These are phyloP conservation scores for Leptographium flavum DNA, from an alignment of 2,329 filamentous ascomycete species.

Conservation along the genomic window DNA sequence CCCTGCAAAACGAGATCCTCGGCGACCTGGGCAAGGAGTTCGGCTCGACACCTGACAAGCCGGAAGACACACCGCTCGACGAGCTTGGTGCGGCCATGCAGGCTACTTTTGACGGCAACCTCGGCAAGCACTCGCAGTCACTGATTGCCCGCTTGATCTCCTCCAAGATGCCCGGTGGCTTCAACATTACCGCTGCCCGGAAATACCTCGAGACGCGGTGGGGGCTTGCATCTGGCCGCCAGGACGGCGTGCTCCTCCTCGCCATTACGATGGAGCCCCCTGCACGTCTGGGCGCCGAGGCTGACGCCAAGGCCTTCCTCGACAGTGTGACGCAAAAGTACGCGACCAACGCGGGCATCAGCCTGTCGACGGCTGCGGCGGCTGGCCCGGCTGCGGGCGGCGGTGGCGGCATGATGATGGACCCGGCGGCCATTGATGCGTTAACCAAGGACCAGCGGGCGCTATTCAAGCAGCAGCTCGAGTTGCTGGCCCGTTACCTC, in stretches of 20 bases:
- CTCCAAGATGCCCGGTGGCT: constrained; percentile 98
- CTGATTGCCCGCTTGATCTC: constrained; percentile 90
- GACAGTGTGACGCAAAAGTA: constrained; percentile 86
- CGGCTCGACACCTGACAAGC: constrained; percentile 93
- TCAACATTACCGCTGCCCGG: constrained; percentile 91
- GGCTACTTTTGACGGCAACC: constrained; percentile 94
- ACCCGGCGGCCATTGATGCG: constrained; percentile 90
- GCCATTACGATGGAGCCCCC: constrained; percentile 88
- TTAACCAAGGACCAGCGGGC: constrained; percentile 93
- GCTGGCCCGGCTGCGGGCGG: constrained; percentile 57
- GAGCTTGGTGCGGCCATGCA: constrained; percentile 94
- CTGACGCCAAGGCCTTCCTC: constrained; percentile 82
- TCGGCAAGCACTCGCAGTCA: constrained; percentile 91
- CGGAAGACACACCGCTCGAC: constrained; percentile 91
- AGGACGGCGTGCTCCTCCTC: constrained; percentile 79
- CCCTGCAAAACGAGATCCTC: constrained; percentile 94
- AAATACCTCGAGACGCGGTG: constrained; percentile 93
- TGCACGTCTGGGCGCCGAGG: constrained; percentile 74
- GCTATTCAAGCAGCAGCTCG: constrained; percentile 95
- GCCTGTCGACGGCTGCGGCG: constrained; percentile 59
- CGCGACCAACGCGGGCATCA: constrained; percentile 70
- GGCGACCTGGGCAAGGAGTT: constrained; percentile 98
- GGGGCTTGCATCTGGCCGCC: constrained; percentile 73
- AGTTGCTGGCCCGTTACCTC: constrained; percentile 86
- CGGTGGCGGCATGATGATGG: constrained; percentile 97